A percentile compares a stretch with the other conserved stretches of the same genome.
Conservation (phyloP, 345 rosid genomes). For the Citrus cavaleriei region DNA sequence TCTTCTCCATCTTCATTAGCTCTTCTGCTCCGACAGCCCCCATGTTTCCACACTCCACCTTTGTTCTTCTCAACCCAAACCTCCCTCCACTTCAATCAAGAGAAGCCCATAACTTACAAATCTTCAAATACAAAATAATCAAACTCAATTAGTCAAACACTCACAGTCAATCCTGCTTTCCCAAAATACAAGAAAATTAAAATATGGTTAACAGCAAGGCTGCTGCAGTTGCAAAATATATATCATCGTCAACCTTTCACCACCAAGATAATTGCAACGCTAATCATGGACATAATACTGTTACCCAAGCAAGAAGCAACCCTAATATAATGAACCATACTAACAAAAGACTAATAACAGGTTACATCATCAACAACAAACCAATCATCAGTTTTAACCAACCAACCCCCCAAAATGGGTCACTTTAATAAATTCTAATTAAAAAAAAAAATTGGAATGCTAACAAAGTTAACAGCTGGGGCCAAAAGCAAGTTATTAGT, state of each 20-base stretch:
- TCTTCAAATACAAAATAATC: conserved; percentile 19
- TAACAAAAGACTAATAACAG: conserved; percentile 25
- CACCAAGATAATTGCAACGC: conserved; percentile 36
- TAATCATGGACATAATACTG: conserved; percentile 22
- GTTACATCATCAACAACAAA: conserved; percentile 36
- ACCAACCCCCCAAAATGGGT: conserved; percentile 27
- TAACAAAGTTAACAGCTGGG: conserved; percentile 14
- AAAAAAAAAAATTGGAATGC: conserved; percentile 8
- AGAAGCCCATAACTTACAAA: conserved; percentile 23
- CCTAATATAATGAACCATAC: conserved; percentile 35
- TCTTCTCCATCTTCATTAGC: conserved; percentile 65
- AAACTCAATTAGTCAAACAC: conserved; percentile 14
- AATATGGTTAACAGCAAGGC: conserved; percentile 34
- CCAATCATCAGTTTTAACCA: conserved; percentile 29
- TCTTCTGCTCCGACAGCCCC: conserved; percentile 79
- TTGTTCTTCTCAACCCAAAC: conserved; percentile 21
- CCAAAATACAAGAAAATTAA: conserved; percentile 32
- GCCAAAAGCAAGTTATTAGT: conserved; percentile 22
- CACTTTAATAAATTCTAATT: not conserved
- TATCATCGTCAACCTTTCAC: conserved; percentile 16
- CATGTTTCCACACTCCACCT: conserved; percentile 40
- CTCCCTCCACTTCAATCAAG: conserved; percentile 3
- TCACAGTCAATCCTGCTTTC: conserved; percentile 30
- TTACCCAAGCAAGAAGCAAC: conserved; percentile 51
- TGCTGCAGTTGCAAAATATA: conserved; percentile 38